Conservation (phyloP, 768 basidiomycete species). For the Suillus spraguei region DNA sequence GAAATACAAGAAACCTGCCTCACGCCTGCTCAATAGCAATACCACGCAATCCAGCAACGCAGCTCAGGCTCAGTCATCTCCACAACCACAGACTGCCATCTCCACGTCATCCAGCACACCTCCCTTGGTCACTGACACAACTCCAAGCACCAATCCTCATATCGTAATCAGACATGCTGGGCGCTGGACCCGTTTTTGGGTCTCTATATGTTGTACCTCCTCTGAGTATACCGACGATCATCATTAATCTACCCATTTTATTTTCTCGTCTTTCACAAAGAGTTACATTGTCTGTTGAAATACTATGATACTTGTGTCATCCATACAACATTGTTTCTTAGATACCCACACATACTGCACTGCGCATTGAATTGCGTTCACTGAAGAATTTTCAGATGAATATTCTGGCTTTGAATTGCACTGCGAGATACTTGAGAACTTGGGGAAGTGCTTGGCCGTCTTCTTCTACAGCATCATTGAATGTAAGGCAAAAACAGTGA, state of each 20-base stretch:
- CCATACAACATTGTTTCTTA: too few species aligned
- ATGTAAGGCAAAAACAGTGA: too few species aligned
- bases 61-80: not conserved
- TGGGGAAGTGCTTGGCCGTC: too few species aligned
- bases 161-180: not conserved
- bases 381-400: too few species aligned
- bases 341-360: too few species aligned
- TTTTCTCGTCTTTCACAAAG: too few species aligned
- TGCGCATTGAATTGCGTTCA: too few species aligned
- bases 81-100: not conserved
- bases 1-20: not conserved
- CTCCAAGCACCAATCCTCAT: not conserved
- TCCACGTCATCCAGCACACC: not conserved
- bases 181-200: not conserved
- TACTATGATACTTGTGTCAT: too few species aligned
- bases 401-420: too few species aligned
- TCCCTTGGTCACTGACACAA: not conserved
- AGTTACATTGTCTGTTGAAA: too few species aligned
- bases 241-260: not conserved
- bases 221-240: not conserved
- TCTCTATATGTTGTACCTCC: not conserved
- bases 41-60: not conserved
- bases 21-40: not conserved
- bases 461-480: too few species aligned
- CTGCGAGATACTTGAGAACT: too few species aligned